Evolutionary conservation across 345 rosid species (phyloP), one percentile per base, ranked within the genome.

Genomic region (Erodium maritimum): DNA sequence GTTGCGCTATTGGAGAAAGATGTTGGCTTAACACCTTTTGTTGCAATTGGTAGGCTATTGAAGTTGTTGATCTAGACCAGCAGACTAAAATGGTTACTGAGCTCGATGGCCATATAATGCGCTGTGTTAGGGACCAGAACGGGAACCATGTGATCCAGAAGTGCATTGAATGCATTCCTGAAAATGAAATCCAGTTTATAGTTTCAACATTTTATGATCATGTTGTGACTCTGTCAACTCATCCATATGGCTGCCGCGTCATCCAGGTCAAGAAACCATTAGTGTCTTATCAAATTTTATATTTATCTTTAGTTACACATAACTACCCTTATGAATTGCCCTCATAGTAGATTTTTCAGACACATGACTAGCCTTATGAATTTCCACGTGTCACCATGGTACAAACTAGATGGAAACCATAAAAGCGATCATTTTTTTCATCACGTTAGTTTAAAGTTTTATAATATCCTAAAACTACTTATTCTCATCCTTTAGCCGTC

Each of bases 191-290:
- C 58, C 79, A 82, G 56, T 91, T 88, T 61, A 82, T 91, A 59
- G 81, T 91, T 55, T 73, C 79, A 5, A 88, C 90, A 61, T 91
- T 91, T 77, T 88, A 83, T 66, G 95, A 90, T 71, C 95, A 88
- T 71, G 91, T 88, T 67, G 87, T 88, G 67, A 77, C 79, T 10
- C 76, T 91, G 52, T 88, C 97, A 50, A 82, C 88, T 61, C 97
- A 91, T 72, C 96, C 97, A 50, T 91, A 91, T 17, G 97, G 97
- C n/a, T 91, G 97, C 62, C 96, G 97, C 23, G 97, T 91, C 66
- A 82, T 91, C 65, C 97, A 91, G 97, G 97, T 91, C 45, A 24
- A 17, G 52, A 10, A 6, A 56, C 46, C 46, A 13, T 5, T 45
- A 17, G 34, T 21, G n/a, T 54, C n/a, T 24, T 12, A 42, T 42